Evolutionary conservation across 2,329 filamentous ascomycete species (phyloP), one percentile per base, ranked within the genome.

Genomic region (Botryotinia convoluta): DNA sequence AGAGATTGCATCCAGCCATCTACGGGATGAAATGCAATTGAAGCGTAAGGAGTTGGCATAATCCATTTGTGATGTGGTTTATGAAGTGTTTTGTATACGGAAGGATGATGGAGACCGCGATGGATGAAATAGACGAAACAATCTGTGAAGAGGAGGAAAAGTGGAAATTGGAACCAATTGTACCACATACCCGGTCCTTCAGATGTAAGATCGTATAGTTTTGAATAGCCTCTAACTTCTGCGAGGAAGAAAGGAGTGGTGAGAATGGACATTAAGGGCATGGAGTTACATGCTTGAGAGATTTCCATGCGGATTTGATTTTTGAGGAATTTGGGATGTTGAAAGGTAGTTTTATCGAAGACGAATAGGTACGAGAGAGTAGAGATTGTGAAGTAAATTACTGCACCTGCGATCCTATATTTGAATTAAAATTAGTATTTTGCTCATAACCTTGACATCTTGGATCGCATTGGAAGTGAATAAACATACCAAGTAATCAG

Each of bases 51-150:
- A 4, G 94, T 97, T 4, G 95, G 95, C 93, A 98, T 97, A 84
- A 98, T 98, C 95, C 95, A 98, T 86, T 97, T 98, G 90, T 98
- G 95, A 84, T 98, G 95, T 77, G 94, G 92, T 89, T 98, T 98
- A 89, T 98, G 95, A 68, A 98, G 87, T 77, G 86, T 86, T 86
- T 95, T 97, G 89, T 98, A 98, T 78, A 96, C 82, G 64, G 84
- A 81, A 26, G 93, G 93, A 83, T 94, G 91, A 84, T 97, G 94
- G 75, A 97, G 87, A 73, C 89, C 92, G 73, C 94, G 92, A 85
- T 97, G 94, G 79, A 97, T 95, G 88, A 92, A 93, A 87, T 97
- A 97, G 85, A 97, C 95, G 84, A 87, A 90, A 82, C 92, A 92
- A 84, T 97, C 94, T 84, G 94, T 97, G 82, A 97, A 97, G 81